Evolutionary conservation across 345 rosid species (phyloP).

Genomic region (Citrus inodora): DNA sequence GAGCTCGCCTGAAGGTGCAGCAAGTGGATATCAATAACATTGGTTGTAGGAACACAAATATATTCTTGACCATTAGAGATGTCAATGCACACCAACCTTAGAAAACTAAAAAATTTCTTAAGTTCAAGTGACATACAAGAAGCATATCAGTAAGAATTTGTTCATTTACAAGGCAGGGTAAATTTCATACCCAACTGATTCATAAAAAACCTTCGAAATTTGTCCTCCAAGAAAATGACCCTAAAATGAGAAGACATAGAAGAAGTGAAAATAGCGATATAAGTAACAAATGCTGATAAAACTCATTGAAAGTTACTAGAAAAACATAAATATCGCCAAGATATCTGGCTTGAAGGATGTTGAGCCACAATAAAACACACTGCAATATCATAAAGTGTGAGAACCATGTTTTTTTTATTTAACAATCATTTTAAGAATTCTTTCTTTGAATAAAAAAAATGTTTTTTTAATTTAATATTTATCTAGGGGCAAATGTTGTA

Average conservation of each 20-base stretch:
- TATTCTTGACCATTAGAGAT: slow-evolving; percentile 49
- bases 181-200: slow-evolving; percentile 31
- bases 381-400: neutral
- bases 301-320: neutral
- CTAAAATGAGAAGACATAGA: slow-evolving; percentile 22
- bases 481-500: neutral
- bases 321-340: neutral
- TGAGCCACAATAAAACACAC: neutral
- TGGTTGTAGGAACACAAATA: slow-evolving; percentile 50
- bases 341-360: neutral
- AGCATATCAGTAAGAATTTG: neutral
- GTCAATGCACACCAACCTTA: too few species aligned
- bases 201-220: neutral
- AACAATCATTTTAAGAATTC: neutral
- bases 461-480: neutral
- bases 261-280: neutral
- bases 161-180: neutral
- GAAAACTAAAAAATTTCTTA: neutral
- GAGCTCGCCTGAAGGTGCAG: slow-evolving; percentile 53
- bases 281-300: slow-evolving; percentile 9
- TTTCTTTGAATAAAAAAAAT: neutral
- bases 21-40: slow-evolving; percentile 47
- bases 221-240: slow-evolving; percentile 18
- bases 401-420: neutral
- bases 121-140: slow-evolving; percentile 10